phyloP scores from a whole-genome alignment of 495 filamentous ascomycete species.

The Lophiotrema nucula region DNA sequence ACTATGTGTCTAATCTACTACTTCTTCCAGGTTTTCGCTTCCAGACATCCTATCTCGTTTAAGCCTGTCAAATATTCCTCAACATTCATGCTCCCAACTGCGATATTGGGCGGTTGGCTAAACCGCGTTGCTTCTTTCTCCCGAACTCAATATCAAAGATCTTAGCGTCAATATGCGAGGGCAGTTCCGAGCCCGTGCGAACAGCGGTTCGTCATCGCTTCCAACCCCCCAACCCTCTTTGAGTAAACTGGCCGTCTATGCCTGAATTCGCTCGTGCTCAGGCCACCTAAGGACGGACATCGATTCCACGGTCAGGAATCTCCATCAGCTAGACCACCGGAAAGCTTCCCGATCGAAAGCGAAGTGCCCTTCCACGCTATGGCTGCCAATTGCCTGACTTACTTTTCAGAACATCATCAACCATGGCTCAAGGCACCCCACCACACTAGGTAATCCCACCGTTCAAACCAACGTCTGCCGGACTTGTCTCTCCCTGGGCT shows the following conservation, averaged over 20 bases:
- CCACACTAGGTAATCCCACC: background rate
- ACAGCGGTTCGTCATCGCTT: too few relatives aligned
- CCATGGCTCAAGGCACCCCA: constrained; percentile 4
- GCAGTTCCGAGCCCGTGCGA: background rate
- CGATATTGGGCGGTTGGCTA: constrained; percentile 23
- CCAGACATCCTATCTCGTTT: constrained; percentile 13
- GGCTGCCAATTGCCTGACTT: background rate
- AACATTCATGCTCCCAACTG: background rate
- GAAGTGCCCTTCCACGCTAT: background rate
- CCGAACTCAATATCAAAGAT: background rate
- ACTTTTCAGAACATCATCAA: constrained; percentile 3
- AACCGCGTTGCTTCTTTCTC: constrained; percentile 7
- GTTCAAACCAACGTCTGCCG: background rate
- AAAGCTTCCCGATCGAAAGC: background rate
- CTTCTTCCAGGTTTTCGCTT: constrained; percentile 19
- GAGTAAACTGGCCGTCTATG: background rate
- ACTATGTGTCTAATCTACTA: constrained; percentile 29
- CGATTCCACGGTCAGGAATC: background rate
- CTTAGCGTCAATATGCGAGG: background rate
- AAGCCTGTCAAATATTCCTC: constrained; percentile 1
- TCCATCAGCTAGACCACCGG: background rate
- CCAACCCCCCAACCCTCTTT: background rate
- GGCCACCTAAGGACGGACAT: background rate
- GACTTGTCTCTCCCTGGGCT: too few relatives aligned
- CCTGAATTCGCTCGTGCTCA: background rate